Conservation (phyloP, 768 basidiomycete species). For the Serendipita sp. region DNA sequence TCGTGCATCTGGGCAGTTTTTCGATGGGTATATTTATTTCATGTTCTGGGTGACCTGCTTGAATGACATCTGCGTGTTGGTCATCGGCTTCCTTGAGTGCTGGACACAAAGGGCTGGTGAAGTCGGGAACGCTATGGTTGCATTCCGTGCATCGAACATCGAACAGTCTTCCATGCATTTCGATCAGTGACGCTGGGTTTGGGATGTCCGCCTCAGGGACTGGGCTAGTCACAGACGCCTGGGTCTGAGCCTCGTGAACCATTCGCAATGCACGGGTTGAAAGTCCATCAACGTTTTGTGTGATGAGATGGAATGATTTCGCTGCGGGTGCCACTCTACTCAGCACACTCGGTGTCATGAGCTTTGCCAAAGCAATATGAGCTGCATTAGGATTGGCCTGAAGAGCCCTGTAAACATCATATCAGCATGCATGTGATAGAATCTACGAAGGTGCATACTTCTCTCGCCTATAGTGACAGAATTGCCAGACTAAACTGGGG, state of each 20-base stretch:
- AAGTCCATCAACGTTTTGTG: constrained; percentile 48
- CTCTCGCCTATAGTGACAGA: constrained; percentile 46
- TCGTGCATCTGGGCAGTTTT: constrained; percentile 21
- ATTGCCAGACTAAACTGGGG: constrained; percentile 42
- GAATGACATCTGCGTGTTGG: constrained; percentile 18
- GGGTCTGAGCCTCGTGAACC: constrained; percentile 11
- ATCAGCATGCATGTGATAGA: not conserved
- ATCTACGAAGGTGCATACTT: constrained; percentile 11
- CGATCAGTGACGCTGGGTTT: constrained; percentile 23
- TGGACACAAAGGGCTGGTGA: constrained; percentile 28
- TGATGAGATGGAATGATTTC: constrained; percentile 32
- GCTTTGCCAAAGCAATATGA: constrained; percentile 32
- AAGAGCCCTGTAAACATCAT: constrained; percentile 23
- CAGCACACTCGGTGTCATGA: not conserved
- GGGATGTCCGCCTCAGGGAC: constrained; percentile 19
- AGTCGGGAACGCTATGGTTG: constrained; percentile 24
- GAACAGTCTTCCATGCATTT: constrained; percentile 49
- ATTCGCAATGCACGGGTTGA: constrained; percentile 24
- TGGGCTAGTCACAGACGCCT: not conserved
- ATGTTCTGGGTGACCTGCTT: constrained; percentile 19
- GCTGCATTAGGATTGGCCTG: constrained; percentile 37
- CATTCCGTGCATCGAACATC: constrained; percentile 38
- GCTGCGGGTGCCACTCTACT: constrained; percentile 13
- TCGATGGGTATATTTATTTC: constrained; percentile 18
- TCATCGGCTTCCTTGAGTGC: constrained; percentile 29